A percentile compares a stretch with the other conserved stretches of the same genome.
These are phyloP conservation scores for Gypsophila paniculata DNA, from an alignment of 179 eudicot genomes.

Conservation along the genomic window DNA sequence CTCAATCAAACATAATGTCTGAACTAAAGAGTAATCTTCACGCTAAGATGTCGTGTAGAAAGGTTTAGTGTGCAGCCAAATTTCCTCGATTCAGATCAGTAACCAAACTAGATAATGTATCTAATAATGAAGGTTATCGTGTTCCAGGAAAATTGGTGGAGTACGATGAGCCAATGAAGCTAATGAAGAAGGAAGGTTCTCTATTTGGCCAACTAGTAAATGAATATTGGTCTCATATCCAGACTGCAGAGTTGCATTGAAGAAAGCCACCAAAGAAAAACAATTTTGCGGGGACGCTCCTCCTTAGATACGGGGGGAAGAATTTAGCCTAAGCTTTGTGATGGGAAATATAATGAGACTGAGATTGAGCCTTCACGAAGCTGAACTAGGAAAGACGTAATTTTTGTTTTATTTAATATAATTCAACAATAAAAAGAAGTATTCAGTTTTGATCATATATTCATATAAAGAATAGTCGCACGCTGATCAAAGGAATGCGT, in stretches of 20 bases:
- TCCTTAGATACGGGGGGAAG: not conserved
- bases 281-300: not conserved
- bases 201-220: constrained; percentile 55
- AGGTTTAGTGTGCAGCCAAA: not conserved
- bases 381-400: not conserved
- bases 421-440: not conserved
- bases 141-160: constrained; percentile 18
- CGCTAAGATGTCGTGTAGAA: not conserved
- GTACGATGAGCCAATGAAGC: constrained; percentile 21
- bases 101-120: not conserved
- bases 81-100: not conserved
- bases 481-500: not conserved
- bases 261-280: constrained; percentile 12
- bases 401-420: not conserved
- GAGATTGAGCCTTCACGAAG: not conserved
- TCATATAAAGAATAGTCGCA: not conserved
- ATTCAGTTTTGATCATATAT: not conserved
- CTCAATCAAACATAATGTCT: not conserved
- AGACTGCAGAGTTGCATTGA: constrained; percentile 43
- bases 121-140: not conserved
- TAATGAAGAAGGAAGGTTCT: constrained; percentile 44
- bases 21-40: not conserved
- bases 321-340: not conserved
- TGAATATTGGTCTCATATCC: constrained; percentile 35
- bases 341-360: not conserved